Evolutionary conservation across 495 filamentous ascomycete species (phyloP), one percentile per base, ranked within the genome.

Genomic region (Penicillium ochrochloron): DNA sequence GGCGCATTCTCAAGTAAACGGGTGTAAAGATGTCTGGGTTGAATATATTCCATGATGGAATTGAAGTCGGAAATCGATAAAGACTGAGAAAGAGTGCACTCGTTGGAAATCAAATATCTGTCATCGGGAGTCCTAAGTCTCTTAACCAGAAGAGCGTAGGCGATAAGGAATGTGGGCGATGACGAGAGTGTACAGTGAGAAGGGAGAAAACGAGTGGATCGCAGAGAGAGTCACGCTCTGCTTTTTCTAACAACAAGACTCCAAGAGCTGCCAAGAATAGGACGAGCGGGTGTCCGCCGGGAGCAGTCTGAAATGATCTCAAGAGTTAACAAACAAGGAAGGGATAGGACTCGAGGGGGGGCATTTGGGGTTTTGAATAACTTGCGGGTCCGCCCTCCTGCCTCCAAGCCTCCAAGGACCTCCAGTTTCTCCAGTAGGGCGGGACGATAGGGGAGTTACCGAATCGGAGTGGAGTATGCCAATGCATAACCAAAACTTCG

Each of bases 1-100:
- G 76, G 76, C 1, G 78, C 52, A 34, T 59, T 73, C 6, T 77
- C 74, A 52, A 73, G 56, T 11, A 79, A 61, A 5, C 73, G 73
- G 46, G 67, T 69, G 55, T 79, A 79, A 6, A 75, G 66, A 61
- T 67, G 56, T 21, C 62, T 62, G 7, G 70, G 68, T 39, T 74
- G 70, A 50, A 68, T 67, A n/a, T 61, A 69, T 25, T 70, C 66
- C 71, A 75, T 75, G 29, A 27, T 64, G 50, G 51, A 48, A 12
- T 48, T 7, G 12, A 34, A n/a, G 15, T 39, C 6, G 15, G 2
- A 39, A 44, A 55, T 9, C 41, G 55, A 12, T 53, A 51, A 48
- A n/a, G 27, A 57, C 52, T 42, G 35, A 15, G 27, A 31, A 57
- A 42, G 41, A 51, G 51, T 23, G 54, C 21, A 33, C 57, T 41